A percentile compares a stretch with the other conserved stretches of the same genome.
These are phyloP conservation scores for Komagataella phaffii DNA, from an alignment of 805 yeast genomes.

Conservation along the genomic window DNA sequence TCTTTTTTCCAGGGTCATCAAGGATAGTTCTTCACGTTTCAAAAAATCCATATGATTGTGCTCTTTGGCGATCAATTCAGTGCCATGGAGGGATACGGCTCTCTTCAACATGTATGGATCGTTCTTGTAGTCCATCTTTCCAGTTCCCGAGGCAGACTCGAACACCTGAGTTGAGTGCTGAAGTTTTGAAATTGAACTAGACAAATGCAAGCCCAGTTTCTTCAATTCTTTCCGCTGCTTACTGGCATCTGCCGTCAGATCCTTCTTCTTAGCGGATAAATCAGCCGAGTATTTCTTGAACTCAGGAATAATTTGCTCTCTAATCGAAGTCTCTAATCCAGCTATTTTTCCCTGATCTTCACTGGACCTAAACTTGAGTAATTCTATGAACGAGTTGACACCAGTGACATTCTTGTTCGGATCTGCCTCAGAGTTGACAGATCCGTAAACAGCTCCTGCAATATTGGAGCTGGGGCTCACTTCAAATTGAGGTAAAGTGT, in stretches of 20 bases:
- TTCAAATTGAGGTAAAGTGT: constrained; percentile 17
- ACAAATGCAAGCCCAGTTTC: constrained; percentile 17
- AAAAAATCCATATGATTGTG: constrained; percentile 31
- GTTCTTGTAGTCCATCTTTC: constrained; percentile 19
- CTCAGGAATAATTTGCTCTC: constrained; percentile 25
- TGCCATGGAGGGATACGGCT: constrained; percentile 19
- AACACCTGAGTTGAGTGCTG: constrained; percentile 10
- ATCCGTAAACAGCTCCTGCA: constrained; percentile 12
- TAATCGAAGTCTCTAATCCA: constrained; percentile 25
- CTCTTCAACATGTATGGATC: constrained; percentile 37
- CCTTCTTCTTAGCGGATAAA: constrained; percentile 27
- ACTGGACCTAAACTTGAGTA: constrained; percentile 15
- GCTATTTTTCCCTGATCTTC: constrained; percentile 17
- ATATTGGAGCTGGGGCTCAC: constrained; percentile 8
- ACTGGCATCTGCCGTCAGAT: constrained; percentile 18
- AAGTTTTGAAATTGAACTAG: constrained; percentile 14
- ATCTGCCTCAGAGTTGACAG: constrained; percentile 5
- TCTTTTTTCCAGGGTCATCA: constrained; percentile 28
- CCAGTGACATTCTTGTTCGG: constrained; percentile 2
- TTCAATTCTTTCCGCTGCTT: constrained; percentile 26
- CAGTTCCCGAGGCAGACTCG: constrained; percentile 4
- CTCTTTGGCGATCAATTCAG: constrained; percentile 29
- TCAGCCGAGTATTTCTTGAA: constrained; percentile 25
- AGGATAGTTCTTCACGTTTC: constrained; percentile 23
- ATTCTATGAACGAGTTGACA: constrained; percentile 15